Conservation (phyloP, 306 rosid species). For the Vicia faba region DNA sequence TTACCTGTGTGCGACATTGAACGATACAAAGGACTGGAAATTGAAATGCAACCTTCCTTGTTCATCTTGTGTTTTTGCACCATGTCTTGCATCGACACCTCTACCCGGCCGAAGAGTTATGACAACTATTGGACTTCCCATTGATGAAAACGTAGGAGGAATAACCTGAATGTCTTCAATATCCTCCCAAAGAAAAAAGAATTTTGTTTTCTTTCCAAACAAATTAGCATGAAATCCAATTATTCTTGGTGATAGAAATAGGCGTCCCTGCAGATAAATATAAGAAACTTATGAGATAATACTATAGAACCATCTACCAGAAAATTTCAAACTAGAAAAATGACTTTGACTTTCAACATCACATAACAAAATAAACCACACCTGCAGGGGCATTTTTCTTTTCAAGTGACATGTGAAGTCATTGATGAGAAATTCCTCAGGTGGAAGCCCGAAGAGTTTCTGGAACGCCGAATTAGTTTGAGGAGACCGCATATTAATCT, state of each 20-base stretch:
- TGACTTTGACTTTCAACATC: constrained; percentile 27
- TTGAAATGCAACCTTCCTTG: constrained; percentile 95
- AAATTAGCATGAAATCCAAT: constrained; percentile 94
- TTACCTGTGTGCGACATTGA: constrained; percentile 82
- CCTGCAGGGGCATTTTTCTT: constrained; percentile 96
- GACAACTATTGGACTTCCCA: constrained; percentile 93
- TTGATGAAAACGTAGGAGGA: constrained; percentile 82
- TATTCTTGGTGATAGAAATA: constrained; percentile 89
- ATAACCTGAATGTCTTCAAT: constrained; percentile 83
- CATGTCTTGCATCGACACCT: constrained; percentile 91
- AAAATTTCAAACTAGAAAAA: constrained; percentile 29
- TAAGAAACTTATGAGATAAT: constrained; percentile 34
- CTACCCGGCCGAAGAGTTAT: constrained; percentile 85
- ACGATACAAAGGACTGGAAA: constrained; percentile 96
- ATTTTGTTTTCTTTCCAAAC: constrained; percentile 85
- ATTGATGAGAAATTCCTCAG: constrained; percentile 96
- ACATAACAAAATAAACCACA: constrained; percentile 39
- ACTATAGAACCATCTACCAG: constrained; percentile 17
- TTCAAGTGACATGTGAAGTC: constrained; percentile 97
- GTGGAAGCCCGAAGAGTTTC: constrained; percentile 87
- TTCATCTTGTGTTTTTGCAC: constrained; percentile 86
- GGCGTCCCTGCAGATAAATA: constrained; percentile 76
- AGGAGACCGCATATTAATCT: constrained; percentile 92
- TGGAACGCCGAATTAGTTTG: constrained; percentile 96
- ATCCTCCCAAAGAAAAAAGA: constrained; percentile 97